These are phyloP conservation scores for Mycena polygramma DNA, from an alignment of 768 basidiomycete genomes.

Conservation along the genomic window DNA sequence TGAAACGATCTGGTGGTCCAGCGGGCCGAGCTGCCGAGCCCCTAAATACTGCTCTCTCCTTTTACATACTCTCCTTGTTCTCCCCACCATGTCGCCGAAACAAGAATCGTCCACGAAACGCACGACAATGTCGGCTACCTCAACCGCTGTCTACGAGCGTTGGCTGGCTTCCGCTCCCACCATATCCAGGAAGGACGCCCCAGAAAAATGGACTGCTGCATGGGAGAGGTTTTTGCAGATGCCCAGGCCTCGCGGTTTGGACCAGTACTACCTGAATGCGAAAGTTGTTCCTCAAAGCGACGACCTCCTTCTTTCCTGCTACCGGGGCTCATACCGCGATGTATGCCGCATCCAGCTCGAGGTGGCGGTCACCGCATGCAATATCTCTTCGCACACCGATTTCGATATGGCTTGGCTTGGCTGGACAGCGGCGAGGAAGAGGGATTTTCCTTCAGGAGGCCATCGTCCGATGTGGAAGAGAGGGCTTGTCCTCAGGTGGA, in stretches of 20 bases:
- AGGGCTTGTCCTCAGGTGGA: too few species aligned
- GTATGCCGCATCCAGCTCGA: background rate
- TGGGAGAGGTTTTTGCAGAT: constrained; percentile 2
- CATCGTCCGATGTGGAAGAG: background rate
- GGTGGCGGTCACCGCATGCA: background rate
- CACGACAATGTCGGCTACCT: background rate
- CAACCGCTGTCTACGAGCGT: background rate
- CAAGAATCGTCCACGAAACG: too few species aligned
- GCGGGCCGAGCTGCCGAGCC: too few species aligned
- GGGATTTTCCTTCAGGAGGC: constrained; percentile 3
- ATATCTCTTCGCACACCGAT: background rate
- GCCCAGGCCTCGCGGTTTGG: background rate
- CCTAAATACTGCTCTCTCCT: too few species aligned
- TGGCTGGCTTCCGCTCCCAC: background rate
- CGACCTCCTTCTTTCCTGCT: background rate
- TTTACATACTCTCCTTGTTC: too few species aligned
- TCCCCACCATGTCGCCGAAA: too few species aligned
- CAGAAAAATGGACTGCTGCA: background rate
- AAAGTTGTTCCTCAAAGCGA: background rate
- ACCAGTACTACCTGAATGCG: background rate
- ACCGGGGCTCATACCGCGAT: constrained; percentile 9
- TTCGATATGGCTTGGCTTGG: background rate
- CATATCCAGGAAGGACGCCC: background rate
- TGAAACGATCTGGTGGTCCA: too few species aligned
- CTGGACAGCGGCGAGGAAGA: background rate